Evolutionary conservation across 169 alveolate genomes (phyloP).

Genomic region (Plasmodium berghei): DNA sequence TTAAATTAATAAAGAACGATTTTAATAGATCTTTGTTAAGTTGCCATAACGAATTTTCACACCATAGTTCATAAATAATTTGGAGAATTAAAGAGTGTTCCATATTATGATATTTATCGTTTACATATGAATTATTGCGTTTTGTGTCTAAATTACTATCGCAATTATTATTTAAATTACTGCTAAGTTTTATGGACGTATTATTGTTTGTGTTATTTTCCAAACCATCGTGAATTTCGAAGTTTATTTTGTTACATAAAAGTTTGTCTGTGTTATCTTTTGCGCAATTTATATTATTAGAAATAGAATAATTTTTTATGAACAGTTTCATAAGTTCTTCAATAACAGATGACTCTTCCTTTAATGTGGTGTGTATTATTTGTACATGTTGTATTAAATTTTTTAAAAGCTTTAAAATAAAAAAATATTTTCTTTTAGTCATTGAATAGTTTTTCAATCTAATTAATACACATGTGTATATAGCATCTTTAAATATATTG

Average conservation of each 20-base stretch:
- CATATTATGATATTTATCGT: conserved; percentile 1
- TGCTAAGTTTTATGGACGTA: neutral
- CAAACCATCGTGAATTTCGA: neutral
- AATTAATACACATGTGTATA: conserved; percentile 70
- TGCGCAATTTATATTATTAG: neutral
- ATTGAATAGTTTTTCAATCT: conserved; percentile 59
- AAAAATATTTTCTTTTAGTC: conserved; percentile 36
- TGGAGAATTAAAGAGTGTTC: conserved; percentile 40
- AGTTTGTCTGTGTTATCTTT: neutral
- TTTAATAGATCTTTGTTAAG: conserved; percentile 52
- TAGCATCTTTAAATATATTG: conserved; percentile 70
- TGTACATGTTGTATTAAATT: conserved; percentile 43
- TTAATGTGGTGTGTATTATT: conserved; percentile 45
- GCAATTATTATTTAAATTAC: neutral
- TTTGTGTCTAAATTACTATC: neutral
- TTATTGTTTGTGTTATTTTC: neutral
- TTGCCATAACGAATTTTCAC: conserved; percentile 73
- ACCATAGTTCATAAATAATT: conserved; percentile 58
- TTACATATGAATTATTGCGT: neutral
- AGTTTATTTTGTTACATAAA: neutral
- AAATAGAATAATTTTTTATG: conserved; percentile 21
- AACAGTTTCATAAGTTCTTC: conserved; percentile 55
- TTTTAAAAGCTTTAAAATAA: conserved; percentile 52
- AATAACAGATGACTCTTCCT: conserved; percentile 57
- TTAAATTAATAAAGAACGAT: conserved; percentile 39